Base-by-base conservation (phyloP, 2,329 filamentous ascomycete genomes). In the Cladorrhinum sp. region DNA sequence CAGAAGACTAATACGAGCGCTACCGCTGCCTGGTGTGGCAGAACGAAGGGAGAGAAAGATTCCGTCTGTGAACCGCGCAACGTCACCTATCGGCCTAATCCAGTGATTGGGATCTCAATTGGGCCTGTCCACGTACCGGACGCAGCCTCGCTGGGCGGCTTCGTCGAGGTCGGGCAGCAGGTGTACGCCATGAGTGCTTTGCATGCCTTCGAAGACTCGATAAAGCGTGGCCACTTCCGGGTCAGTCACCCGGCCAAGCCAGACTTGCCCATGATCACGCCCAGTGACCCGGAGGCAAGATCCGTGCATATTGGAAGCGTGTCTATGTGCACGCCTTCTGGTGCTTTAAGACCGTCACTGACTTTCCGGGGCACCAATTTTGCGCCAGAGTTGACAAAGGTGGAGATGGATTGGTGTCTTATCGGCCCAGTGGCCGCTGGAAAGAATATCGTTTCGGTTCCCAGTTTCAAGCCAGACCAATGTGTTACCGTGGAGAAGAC, bases 371-470 rank as follows among this genome's bases (percentile, higher is more conserved):
- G 51, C 9, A 51, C 29, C 1, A 18, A 36, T 2, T 27, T 59
- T 20, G 6, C 36, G 2, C 2, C 9, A 13, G 20, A 56, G 16
- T 45, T n/a, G 9, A 63, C 53, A 27, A 27, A 20, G 41, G 61
- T 65, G n/a, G 59, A 61, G 54, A 62, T 65, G 63, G 63, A 65
- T 18, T 66, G 53, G 52, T 65, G 61, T 51, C 49, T 65, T 20
- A 63, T 65, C 22, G 63, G 63, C 1, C 61, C 63, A 1, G 63
- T 63, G 5, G 18, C 36, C 6, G 56, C 63, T 9, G 64, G 59
- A 2, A 61, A 53, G 36, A 65, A 63, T 23, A 10, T 63, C 6
- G 48, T 63, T 5, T 41, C 59, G 2, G 52, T 63, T 32, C 60
- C 64, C 7, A 53, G 41, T 23, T 61, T 61, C 27, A 48, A 48